Evolutionary conservation across 441 rosid genomes (phyloP).

Genomic region (Erysimum cheiri): DNA sequence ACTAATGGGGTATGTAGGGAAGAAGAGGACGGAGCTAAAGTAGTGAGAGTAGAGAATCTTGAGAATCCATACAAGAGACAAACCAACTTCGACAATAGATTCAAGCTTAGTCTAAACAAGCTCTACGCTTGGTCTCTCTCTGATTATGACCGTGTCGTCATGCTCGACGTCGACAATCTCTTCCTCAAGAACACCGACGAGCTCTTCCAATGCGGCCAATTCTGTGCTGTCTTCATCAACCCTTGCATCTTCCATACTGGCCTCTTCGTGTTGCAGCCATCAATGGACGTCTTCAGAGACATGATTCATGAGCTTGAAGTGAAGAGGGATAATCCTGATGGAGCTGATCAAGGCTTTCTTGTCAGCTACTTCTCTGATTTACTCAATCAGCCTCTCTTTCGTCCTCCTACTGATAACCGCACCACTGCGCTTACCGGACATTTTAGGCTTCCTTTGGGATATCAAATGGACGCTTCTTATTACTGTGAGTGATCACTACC

Average conservation of each 20-base stretch:
- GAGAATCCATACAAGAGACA: constrained; percentile 85
- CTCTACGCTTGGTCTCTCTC: constrained; percentile 88
- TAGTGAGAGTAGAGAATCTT: constrained; percentile 80
- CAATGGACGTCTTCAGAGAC: constrained; percentile 66
- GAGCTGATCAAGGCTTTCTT: constrained; percentile 96
- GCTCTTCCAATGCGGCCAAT: constrained; percentile 90
- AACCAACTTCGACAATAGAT: constrained; percentile 63
- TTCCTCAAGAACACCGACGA: constrained; percentile 83
- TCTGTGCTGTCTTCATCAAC: constrained; percentile 94
- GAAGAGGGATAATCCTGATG: constrained; percentile 75
- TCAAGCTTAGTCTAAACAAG: constrained; percentile 87
- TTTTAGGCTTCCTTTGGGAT: constrained; percentile 90
- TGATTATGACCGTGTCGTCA: constrained; percentile 83
- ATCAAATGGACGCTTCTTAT: constrained; percentile 97
- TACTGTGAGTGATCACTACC: constrained; percentile 60
- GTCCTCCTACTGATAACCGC: constrained; percentile 59
- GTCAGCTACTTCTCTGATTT: constrained; percentile 84
- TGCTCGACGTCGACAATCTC: constrained; percentile 93
- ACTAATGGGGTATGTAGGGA: constrained; percentile 53
- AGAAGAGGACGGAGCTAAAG: constrained; percentile 81
- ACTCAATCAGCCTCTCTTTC: constrained; percentile 79
- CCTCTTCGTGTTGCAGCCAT: constrained; percentile 89
- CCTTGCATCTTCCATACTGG: constrained; percentile 99
- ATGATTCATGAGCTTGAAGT: constrained; percentile 74
- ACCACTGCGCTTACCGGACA: constrained; percentile 60